Evolutionary conservation across 2,329 filamentous ascomycete genomes (phyloP), one percentile per base, ranked within the genome.

Genomic region (Incumbomyces delicatus): DNA sequence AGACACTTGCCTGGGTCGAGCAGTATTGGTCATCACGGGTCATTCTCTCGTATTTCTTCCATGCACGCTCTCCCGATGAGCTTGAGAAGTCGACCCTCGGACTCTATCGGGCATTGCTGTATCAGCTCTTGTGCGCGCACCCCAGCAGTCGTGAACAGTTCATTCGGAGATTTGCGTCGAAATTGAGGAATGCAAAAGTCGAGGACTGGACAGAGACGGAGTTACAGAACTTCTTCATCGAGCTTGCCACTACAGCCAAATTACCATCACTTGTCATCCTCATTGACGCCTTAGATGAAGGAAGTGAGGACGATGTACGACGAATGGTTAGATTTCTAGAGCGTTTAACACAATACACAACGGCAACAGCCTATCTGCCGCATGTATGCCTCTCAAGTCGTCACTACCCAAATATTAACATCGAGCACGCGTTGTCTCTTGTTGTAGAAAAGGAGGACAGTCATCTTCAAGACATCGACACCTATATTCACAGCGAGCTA

Each of bases 31-130:
- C n/a, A n/a, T n/a, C n/a, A n/a, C n/a, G 22, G 1, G 34, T 60
- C 0, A 51, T 68, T 0, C 46, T 72, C 1, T 67, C 65, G 0
- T 75, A 73, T 54, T 75, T 74, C 60, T 75, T 75, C 61, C 69
- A 74, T 46, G 70, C 70, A 0, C 58, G 68, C 44, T 72, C 71
- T 0, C 12, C 42, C 6, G 58, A 61, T 0, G 30, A 57, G 3
- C 55, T 73, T 6, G 71, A 78, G 38, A 73, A 62, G 44, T 67
- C 72, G 0, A 61, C 64, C 0, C 22, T 59, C 0, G 75, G 76
- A 0, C 66, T 79, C 58, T 77, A 75, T 50, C 64, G 74, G 2
- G 72, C 72, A 5, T 11, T 35, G 33, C 5, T 12, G 13, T 11
- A 35, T 11, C 33, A 35, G 16, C 13, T 35, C 11, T 11, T 35